Percentiles rank a stretch among this genome's conserved stretches.
phyloP scores from a whole-genome alignment of 805 yeast species.

The Schwanniomyces pseudopolymorphus region DNA sequence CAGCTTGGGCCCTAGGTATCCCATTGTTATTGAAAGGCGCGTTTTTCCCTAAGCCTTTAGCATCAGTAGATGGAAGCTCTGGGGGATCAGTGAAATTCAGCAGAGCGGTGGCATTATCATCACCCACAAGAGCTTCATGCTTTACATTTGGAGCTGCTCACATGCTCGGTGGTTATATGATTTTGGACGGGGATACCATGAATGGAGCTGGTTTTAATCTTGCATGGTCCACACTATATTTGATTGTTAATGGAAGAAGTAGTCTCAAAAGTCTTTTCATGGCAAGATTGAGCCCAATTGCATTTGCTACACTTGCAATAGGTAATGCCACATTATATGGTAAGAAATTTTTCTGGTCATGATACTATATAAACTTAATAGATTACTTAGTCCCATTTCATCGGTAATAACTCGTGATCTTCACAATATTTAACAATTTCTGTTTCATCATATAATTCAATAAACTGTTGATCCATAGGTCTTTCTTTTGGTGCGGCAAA shows the following conservation, averaged over 20 bases:
- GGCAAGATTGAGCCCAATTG: conserved; percentile 63
- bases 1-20: conserved; percentile 18
- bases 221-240: conserved; percentile 80
- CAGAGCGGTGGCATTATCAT: conserved; percentile 15
- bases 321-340: conserved; percentile 70
- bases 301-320: conserved; percentile 56
- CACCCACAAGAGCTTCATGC: conserved; percentile 44
- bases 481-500: conserved; percentile 95
- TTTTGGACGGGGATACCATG: conserved; percentile 69
- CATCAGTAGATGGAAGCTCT: conserved; percentile 12
- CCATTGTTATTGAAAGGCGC: conserved; percentile 15
- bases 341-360: conserved; percentile 57
- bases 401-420: conserved; percentile 59
- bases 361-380: conserved; percentile 2
- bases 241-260: conserved; percentile 67
- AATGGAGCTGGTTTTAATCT: conserved; percentile 79
- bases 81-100: conserved; percentile 19
- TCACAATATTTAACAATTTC: conserved; percentile 58
- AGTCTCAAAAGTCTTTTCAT: conserved; percentile 52
- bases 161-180: conserved; percentile 70
- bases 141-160: conserved; percentile 60
- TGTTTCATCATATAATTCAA: conserved; percentile 78
- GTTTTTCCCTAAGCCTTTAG: conserved; percentile 12
- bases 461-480: conserved; percentile 93
- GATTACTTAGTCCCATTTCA: conserved; percentile 52